phyloP scores from a whole-genome alignment of 805 yeast species.

The Candida tammaniensis region DNA sequence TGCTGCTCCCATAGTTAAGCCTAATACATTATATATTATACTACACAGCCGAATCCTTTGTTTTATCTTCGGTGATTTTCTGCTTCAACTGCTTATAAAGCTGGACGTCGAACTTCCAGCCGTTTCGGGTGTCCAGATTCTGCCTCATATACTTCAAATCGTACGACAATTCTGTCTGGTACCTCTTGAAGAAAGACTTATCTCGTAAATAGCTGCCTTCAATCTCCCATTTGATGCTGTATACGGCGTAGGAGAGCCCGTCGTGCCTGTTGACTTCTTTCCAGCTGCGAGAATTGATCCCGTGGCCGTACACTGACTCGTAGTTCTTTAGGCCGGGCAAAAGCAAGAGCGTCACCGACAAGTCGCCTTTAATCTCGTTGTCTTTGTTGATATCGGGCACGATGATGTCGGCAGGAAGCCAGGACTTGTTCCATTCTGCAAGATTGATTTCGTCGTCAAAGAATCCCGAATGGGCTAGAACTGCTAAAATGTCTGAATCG shows the following conservation, averaged over 20 bases:
- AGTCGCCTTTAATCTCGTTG: conserved; percentile 40
- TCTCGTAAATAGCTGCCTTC: conserved; percentile 28
- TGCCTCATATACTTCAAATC: conserved; percentile 20
- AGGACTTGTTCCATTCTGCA: conserved; percentile 28
- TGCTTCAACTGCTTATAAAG: conserved; percentile 26
- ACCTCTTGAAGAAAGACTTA: conserved; percentile 25
- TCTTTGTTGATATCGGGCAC: conserved; percentile 18
- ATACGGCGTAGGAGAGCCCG: conserved; percentile 72
- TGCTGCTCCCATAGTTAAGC: too few relatives aligned
- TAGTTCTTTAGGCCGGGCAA: conserved; percentile 71
- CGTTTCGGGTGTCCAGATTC: conserved; percentile 17
- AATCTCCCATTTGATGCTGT: conserved; percentile 49
- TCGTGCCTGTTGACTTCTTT: conserved; percentile 52
- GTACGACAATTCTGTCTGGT: conserved; percentile 22
- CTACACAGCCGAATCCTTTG: too few relatives aligned
- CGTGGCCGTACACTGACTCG: conserved; percentile 63
- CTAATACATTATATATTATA: too few relatives aligned
- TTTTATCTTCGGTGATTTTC: too few relatives aligned
- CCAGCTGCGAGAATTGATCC: conserved; percentile 79
- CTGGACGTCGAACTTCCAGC: conserved; percentile 33
- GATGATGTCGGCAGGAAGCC: conserved; percentile 27
- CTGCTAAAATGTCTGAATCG: conserved; percentile 81
- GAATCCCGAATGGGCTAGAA: conserved; percentile 72
- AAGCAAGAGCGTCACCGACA: conserved; percentile 56
- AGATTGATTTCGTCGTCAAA: conserved; percentile 37